Conservation (phyloP, 768 basidiomycete genomes). For the Terana coerulea region DNA sequence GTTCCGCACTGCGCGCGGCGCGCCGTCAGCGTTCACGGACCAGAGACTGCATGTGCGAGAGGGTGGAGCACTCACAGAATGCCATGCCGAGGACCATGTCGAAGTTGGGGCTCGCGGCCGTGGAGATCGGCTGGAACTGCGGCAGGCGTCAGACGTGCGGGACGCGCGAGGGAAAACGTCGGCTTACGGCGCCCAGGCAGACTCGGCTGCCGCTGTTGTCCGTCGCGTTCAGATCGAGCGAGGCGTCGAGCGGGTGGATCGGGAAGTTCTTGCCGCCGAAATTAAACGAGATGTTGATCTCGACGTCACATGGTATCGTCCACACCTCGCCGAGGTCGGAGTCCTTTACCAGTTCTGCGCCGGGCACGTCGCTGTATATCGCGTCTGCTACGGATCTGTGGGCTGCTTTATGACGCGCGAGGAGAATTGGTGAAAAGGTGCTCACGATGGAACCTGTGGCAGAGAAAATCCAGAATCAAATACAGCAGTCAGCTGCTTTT, state of each 20-base stretch:
- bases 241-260: constrained; percentile 63
- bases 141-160: background rate
- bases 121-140: constrained; percentile 69
- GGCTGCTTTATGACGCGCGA: constrained; percentile 11
- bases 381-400: constrained; percentile 49
- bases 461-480: constrained; percentile 52
- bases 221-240: constrained; percentile 23
- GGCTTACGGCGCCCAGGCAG: constrained; percentile 45
- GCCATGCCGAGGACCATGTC: constrained; percentile 74
- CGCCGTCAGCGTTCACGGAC: background rate
- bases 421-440: background rate
- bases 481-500: constrained; percentile 52
- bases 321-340: constrained; percentile 44
- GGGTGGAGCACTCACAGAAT: constrained; percentile 45
- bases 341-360: constrained; percentile 43
- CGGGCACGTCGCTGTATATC: constrained; percentile 54
- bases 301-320: constrained; percentile 58
- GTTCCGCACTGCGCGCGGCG: constrained; percentile 49
- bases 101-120: constrained; percentile 43
- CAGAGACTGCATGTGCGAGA: background rate
- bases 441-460: constrained; percentile 55
- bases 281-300: constrained; percentile 62
- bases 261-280: constrained; percentile 56
- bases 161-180: constrained; percentile 12
- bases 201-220: constrained; percentile 21